These are phyloP conservation scores for Sarocladium strictum DNA, from an alignment of 2,329 filamentous ascomycete species.

Conservation along the genomic window DNA sequence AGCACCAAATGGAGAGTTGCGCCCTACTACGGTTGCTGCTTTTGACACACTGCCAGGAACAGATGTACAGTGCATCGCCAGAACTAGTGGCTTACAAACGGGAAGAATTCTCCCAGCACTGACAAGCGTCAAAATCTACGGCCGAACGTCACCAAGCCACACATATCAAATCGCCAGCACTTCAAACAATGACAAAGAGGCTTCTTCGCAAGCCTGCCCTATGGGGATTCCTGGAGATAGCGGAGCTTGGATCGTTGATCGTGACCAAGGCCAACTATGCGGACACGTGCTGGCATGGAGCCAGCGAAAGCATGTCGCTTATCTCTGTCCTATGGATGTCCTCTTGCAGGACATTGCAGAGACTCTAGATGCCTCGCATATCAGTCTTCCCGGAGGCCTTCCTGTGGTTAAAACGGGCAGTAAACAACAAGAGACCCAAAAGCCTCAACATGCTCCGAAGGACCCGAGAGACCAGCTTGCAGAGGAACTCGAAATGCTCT, in stretches of 20 bases:
- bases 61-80: constrained; percentile 80
- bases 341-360: constrained; percentile 78
- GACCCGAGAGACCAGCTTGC: neutral
- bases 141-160: constrained; percentile 72
- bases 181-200: neutral
- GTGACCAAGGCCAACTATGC: constrained; percentile 70
- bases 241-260: constrained; percentile 87
- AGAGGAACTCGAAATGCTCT: neutral
- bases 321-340: constrained; percentile 94
- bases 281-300: constrained; percentile 91
- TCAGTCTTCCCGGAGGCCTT: constrained; percentile 63
- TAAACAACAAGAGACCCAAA: neutral
- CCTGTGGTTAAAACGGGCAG: constrained; percentile 23
- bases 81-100: constrained; percentile 76
- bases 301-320: constrained; percentile 71
- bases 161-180: constrained; percentile 54
- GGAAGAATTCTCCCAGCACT: constrained; percentile 74
- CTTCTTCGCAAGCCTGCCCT: constrained; percentile 17
- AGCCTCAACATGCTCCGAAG: neutral
- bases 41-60: constrained; percentile 62
- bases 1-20: constrained; percentile 27
- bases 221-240: constrained; percentile 79
- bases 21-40: constrained; percentile 54
- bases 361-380: constrained; percentile 62
- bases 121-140: constrained; percentile 81